Evolutionary conservation across 495 filamentous ascomycete genomes (phyloP), one percentile per base, ranked within the genome.

Genomic region (Lasiosphaeris hirsuta): DNA sequence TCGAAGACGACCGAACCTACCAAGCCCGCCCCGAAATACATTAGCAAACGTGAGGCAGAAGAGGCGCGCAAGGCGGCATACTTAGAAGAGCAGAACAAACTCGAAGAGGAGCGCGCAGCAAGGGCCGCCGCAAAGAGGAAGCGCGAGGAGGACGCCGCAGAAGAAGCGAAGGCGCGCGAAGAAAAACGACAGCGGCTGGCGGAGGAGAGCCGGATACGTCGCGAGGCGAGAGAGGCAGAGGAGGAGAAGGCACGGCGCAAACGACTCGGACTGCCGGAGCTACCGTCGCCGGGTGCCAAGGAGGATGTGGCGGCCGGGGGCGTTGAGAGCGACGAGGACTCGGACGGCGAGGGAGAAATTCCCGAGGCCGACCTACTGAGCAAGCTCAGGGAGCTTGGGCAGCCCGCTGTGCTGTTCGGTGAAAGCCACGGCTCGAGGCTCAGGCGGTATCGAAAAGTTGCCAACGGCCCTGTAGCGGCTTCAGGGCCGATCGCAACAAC

Each of bases 21-120:
- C 35, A 48, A 58, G 34, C 42, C 58, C 23, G n/a, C 60, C 62
- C 74, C 51, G 63, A 96, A 94, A 75, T 97, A 91, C 72, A 73
- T 91, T 65, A 91, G 90, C 61, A 90, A 91, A 68, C 83, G 87
- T 59, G 93, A 98, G 54, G 63, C 89, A 58, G 94, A 97, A 81
- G 86, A 89, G 54, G 83, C 87, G 59, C 90, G 94, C 51, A 71
- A 88, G 63, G 85, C 86, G 36, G 83, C 86, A 61, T 97, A 98
- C 78, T 78, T 84, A 7, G 84, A 86, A 37, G 88, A 93, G 60
- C 92, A 97, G 69, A 79, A 80, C 40, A 78, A 78, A 1, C 75
- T 89, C 51, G 86, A 87, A 38, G 78, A 74, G 15, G 85, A 86
- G 60, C 87, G 89, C 42, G 81, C 86, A 48, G 84, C 85, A 35